phyloP scores from a whole-genome alignment of 2,329 filamentous ascomycete genomes.

The Monosporascus sp. region DNA sequence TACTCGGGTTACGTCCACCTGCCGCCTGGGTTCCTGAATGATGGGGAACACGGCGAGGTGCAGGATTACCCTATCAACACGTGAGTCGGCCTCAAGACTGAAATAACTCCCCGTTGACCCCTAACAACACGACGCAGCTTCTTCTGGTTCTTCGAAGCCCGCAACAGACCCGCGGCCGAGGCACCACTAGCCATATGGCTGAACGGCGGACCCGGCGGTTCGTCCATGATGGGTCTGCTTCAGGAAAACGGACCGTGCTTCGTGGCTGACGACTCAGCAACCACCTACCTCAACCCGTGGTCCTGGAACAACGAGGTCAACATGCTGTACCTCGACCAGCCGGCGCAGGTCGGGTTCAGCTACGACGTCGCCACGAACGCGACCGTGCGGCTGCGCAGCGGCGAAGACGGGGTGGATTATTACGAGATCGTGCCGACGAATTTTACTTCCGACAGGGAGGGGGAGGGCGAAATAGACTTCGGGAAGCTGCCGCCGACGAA shows the following conservation, averaged over 20 bases:
- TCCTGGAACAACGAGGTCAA: slow-evolving; percentile 60
- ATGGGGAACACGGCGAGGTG: neutral
- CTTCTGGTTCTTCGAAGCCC: slow-evolving; percentile 47
- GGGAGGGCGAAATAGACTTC: neutral
- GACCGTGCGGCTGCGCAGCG: slow-evolving; percentile 45
- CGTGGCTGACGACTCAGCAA: slow-evolving; percentile 37
- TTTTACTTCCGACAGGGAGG: neutral
- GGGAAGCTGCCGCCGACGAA: slow-evolving; percentile 13
- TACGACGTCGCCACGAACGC: slow-evolving; percentile 53
- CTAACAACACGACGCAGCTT: slow-evolving; percentile 30
- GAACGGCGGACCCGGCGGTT: slow-evolving; percentile 62
- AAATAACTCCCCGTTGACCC: neutral
- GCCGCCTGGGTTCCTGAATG: neutral
- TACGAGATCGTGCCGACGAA: neutral
- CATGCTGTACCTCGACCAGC: slow-evolving; percentile 46
- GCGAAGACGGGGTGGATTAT: slow-evolving; percentile 9
- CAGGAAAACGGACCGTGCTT: slow-evolving; percentile 17
- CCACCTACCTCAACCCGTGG: slow-evolving; percentile 55
- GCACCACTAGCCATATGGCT: slow-evolving; percentile 52
- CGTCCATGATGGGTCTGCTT: slow-evolving; percentile 62
- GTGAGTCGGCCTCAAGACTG: neutral
- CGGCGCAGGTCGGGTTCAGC: slow-evolving; percentile 65
- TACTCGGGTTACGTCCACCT: neutral
- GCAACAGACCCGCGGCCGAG: slow-evolving; percentile 32
- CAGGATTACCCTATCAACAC: neutral